A percentile compares a stretch with the other conserved stretches of the same genome.
Conservation (phyloP, 495 filamentous ascomycete species). For the Lichina pygmaea region DNA sequence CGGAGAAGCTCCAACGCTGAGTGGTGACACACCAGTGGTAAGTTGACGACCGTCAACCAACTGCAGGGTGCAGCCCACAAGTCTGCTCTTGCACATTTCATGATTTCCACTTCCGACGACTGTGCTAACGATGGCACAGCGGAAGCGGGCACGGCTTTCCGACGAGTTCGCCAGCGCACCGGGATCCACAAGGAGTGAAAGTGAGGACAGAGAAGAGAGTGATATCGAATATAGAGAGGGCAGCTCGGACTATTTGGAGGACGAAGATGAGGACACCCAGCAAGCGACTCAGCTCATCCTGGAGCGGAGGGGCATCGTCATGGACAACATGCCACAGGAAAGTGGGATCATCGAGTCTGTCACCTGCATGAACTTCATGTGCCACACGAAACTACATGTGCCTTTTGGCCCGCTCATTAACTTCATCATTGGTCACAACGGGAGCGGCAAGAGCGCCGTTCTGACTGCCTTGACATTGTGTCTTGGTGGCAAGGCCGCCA, state of each 20-base stretch:
- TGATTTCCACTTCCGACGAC: not conserved
- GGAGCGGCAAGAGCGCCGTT: conserved; percentile 94
- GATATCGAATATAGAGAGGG: conserved; percentile 10
- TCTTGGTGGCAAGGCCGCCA: conserved; percentile 75
- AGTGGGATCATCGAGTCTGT: conserved; percentile 63
- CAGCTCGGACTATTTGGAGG: conserved; percentile 21
- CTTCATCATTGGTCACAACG: conserved; percentile 93
- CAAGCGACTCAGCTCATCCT: conserved; percentile 42
- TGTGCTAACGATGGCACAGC: not conserved
- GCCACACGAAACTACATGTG: conserved; percentile 54
- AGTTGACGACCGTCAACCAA: too few relatives aligned
- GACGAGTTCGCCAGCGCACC: not conserved
- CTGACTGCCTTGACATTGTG: conserved; percentile 88
- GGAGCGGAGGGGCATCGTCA: conserved; percentile 23
- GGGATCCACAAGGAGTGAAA: not conserved
- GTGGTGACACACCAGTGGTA: too few relatives aligned
- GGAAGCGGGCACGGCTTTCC: conserved; percentile 1
- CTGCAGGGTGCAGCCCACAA: too few relatives aligned
- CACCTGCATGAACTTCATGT: conserved; percentile 84
- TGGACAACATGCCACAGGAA: conserved; percentile 51
- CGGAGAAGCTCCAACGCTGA: too few relatives aligned
- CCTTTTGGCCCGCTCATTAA: conserved; percentile 80
- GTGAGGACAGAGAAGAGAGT: conserved; percentile 2
- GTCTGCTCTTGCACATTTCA: too few relatives aligned
- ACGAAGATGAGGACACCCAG: conserved; percentile 33